Percentiles rank a stretch among this genome's conserved stretches.
Conservation (phyloP, 2,329 filamentous ascomycete genomes). For the Aspergillus sergii region DNA sequence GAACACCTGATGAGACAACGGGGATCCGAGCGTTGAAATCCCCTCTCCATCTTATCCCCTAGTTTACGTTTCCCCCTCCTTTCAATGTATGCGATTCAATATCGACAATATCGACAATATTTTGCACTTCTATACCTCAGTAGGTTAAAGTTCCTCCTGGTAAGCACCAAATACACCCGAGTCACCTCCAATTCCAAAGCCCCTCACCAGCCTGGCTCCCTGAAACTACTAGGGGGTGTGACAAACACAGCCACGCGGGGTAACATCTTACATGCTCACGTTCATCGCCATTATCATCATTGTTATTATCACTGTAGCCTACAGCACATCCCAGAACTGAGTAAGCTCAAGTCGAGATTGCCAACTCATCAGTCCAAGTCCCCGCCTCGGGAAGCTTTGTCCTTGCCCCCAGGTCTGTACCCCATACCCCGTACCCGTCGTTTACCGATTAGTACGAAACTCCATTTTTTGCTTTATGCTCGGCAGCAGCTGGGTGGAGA, state of each 20-base stretch:
- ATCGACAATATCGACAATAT: neutral
- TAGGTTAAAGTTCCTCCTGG: neutral
- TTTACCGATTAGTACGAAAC: neutral
- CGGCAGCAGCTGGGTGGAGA: neutral
- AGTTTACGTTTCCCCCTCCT: neutral
- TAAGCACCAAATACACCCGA: neutral
- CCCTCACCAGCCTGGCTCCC: neutral
- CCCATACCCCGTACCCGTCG: neutral
- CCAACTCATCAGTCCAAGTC: neutral
- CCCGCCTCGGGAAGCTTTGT: neutral
- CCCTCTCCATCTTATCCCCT: neutral
- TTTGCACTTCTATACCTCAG: neutral
- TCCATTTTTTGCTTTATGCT: neutral
- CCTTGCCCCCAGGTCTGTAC: neutral
- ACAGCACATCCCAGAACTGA: neutral
- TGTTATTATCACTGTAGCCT: neutral
- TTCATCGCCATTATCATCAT: neutral
- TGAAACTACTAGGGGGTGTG: neutral
- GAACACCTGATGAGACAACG: neutral
- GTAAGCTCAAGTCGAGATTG: neutral
- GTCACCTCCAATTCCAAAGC: neutral
- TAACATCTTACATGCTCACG: neutral
- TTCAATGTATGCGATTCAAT: neutral
- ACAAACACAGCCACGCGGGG: conserved; percentile 1
- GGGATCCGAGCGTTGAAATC: neutral